Base-by-base conservation (phyloP, 108 stramenopile species). In the Fistulifera solaris region DNA sequence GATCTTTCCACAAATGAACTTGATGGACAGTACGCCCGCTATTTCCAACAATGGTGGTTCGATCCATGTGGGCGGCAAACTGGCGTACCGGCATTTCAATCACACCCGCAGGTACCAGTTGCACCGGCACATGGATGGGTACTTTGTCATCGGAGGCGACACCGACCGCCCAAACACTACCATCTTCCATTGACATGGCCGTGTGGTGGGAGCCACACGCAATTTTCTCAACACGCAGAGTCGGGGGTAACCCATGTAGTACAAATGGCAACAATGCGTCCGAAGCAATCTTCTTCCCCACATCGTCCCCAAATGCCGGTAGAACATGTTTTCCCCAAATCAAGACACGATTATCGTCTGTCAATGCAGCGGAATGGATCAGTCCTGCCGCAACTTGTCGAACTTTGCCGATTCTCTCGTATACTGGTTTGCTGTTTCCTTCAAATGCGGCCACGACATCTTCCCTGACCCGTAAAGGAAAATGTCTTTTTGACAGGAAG, bases 171-270 rank as follows among this genome's bases (percentile, higher is more conserved):
- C 70, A 86, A 3, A 92, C 74, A 50, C 78, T 81, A 48, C 86
- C 86, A 56, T 92, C 90, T 41, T 87, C 82, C 66, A 92, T 38
- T 15, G 87, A 51, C 48, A 92, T 70, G 10, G 90, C 78, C 16
- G 82, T 80, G 56, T 91, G 90, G 46, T 92, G 90, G 17, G 85
- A 78, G 13, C 90, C 90, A 45, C 85, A 87, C 16, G 84, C 70
- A 31, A 92, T 68, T 43, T 72, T 52, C 24, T 71, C 26, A 6
- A 87, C 78, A 23, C 58, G 40, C 18, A 76, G 22, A 21, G 42
- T 1, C 8, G 68, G 18, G 0, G 90, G 90, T 23, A 92, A 58
- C 43, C 83, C 84, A 0, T 70, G 40, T 1, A 92, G 47, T 38
- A 38, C 61, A 56, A 65, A 60, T 10, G 90, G 90, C 46, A 66